Evolutionary conservation across 2,329 filamentous ascomycete genomes (phyloP), one percentile per base, ranked within the genome.

Genomic region (Purpureocillium takamizusanense): DNA sequence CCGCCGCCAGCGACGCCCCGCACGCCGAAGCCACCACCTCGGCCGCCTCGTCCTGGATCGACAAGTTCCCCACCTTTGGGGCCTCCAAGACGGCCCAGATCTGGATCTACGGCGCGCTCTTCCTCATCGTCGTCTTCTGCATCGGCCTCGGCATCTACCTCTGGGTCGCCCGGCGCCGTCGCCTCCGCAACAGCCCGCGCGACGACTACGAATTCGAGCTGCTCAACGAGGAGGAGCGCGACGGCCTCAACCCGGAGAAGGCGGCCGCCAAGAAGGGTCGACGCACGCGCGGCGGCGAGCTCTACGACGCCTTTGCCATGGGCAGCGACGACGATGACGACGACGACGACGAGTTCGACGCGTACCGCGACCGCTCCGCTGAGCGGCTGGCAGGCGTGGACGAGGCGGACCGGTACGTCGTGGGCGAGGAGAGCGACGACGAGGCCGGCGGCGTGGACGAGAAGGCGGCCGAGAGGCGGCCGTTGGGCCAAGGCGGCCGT

Each of bases 251-350:
- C 42, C 63, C 57, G 36, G 67, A 67, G 57, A 73, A 65, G 63
- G 63, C 54, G 42, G 57, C 39, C 43, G 59, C 60, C 18, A 55
- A 60, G 48, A 66, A 65, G 48, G 51, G 65, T 14, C 66, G 68
- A 41, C 70, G 74, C 47, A 70, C 72, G 37, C 61, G 86, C 15
- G 92, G 87, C 2, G 88, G 90, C 21, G 90, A 97, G 65, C 66
- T 98, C 33, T 98, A 98, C 59, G 92, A 98, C 67, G 92, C 92
- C 4, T 98, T 98, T 70, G 92, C 92, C 0, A 89, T 86, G 13
- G 90, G 88, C 37, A 79, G 75, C 43, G 73, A 76, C 17, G 90
- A 90, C 41, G 89, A 63, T n/a, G n/a, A n/a, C 4, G 54, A 25
- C 21, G 21, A 25, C 43, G 73, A 76, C 17, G 90, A 70, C 40